phyloP scores from a whole-genome alignment of 2,329 filamentous ascomycete genomes.

The Aureobasidium sp. region DNA sequence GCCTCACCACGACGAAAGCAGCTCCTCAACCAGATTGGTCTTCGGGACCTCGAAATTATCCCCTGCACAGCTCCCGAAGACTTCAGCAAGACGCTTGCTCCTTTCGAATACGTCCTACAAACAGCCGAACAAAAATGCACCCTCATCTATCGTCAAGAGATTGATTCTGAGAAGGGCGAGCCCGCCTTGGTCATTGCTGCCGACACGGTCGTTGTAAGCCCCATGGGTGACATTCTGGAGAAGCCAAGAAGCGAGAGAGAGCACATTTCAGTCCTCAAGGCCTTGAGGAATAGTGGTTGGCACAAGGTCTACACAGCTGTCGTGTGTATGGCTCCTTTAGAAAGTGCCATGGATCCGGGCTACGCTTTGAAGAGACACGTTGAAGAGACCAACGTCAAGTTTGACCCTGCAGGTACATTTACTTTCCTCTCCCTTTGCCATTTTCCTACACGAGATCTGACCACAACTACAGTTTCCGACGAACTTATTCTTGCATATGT shows the following conservation, averaged over 20 bases:
- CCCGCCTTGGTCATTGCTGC: slow-evolving; percentile 81
- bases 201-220: slow-evolving; percentile 85
- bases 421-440: not conserved
- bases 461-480: slow-evolving; percentile 53
- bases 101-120: slow-evolving; percentile 83
- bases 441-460: not conserved
- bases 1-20: slow-evolving; percentile 78
- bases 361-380: slow-evolving; percentile 76
- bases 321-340: slow-evolving; percentile 72
- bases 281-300: slow-evolving; percentile 51
- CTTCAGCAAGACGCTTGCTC: slow-evolving; percentile 69
- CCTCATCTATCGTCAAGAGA: slow-evolving; percentile 58
- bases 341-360: slow-evolving; percentile 73
- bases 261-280: slow-evolving; percentile 76
- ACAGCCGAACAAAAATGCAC: slow-evolving; percentile 81
- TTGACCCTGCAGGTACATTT: slow-evolving; percentile 53
- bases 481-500: slow-evolving; percentile 77
- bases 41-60: slow-evolving; percentile 73
- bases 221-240: slow-evolving; percentile 71
- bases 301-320: slow-evolving; percentile 86
- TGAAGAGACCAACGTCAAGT: slow-evolving; percentile 87
- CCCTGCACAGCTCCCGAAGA: slow-evolving; percentile 81
- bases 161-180: slow-evolving; percentile 56
- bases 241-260: slow-evolving; percentile 78
- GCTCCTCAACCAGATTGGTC: slow-evolving; percentile 70